A percentile compares a stretch with the other conserved stretches of the same genome.
Evolutionary conservation across 73 alveolate genomes (phyloP).

Genomic region (Effrenium voratum): DNA sequence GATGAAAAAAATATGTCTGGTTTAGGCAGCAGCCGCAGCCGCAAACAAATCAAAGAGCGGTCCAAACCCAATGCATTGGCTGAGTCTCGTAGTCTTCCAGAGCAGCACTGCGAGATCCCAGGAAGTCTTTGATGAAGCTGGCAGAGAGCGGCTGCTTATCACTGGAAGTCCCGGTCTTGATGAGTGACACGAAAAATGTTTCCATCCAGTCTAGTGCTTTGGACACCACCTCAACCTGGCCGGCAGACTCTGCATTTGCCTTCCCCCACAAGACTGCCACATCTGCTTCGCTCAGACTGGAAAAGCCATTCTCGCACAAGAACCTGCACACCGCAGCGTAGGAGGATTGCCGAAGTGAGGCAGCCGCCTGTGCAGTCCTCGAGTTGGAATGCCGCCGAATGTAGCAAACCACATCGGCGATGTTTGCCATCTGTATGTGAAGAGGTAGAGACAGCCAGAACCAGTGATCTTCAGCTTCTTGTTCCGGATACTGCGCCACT

Average conservation of each 20-base stretch:
- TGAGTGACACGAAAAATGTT: neutral
- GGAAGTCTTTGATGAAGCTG: slow-evolving; percentile 29
- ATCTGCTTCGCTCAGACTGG: neutral
- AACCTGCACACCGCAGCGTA: slow-evolving; percentile 42
- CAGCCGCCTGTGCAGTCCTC: neutral
- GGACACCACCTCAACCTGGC: slow-evolving; percentile 39
- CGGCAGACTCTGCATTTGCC: slow-evolving; percentile 21
- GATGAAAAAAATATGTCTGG: neutral
- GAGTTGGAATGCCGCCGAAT: slow-evolving; percentile 33
- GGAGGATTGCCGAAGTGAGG: slow-evolving; percentile 3
- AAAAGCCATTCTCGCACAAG: neutral
- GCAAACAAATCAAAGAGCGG: neutral
- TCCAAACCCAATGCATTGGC: neutral
- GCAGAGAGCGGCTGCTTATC: neutral
- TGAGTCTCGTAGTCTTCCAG: slow-evolving; percentile 26
- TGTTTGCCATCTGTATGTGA: slow-evolving; percentile 28
- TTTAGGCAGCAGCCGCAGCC: neutral
- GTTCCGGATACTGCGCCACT: slow-evolving; percentile 11
- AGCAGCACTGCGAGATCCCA: slow-evolving; percentile 16
- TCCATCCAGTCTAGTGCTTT: slow-evolving; percentile 19
- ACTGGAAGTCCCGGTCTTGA: neutral
- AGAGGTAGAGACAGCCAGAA: slow-evolving; percentile 69
- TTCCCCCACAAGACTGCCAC: slow-evolving; percentile 65
- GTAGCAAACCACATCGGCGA: slow-evolving; percentile 51
- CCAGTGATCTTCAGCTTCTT: slow-evolving; percentile 81